These are phyloP conservation scores for Phytopythium litorale DNA, from an alignment of 352 stramenopile species.

Conservation along the genomic window DNA sequence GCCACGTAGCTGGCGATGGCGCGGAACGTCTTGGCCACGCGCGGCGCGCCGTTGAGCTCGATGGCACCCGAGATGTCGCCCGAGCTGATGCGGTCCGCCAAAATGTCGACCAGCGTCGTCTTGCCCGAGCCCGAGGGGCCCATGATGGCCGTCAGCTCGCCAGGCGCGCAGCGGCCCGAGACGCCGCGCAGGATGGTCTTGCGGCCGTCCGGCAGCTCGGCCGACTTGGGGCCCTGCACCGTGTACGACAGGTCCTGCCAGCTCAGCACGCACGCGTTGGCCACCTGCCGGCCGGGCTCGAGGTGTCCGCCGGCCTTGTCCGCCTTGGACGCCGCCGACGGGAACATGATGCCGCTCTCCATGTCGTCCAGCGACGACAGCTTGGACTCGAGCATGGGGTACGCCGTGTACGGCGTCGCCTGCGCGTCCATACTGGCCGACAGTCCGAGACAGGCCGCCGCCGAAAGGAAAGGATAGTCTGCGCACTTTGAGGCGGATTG, in stretches of 20 bases:
- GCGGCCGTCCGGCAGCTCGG: conserved; percentile 8
- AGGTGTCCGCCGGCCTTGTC: background rate
- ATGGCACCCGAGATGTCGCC: conserved; percentile 38
- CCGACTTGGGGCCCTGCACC: conserved; percentile 6
- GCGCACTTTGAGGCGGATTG: too few relatives aligned
- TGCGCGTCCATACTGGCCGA: too few relatives aligned
- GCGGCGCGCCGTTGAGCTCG: conserved; percentile 40
- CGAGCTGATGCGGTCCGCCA: conserved; percentile 55
- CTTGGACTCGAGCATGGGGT: conserved; percentile 13
- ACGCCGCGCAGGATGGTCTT: conserved; percentile 53
- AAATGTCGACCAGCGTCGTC: conserved; percentile 58
- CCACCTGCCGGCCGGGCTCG: conserved; percentile 3
- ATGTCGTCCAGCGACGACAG: conserved; percentile 10
- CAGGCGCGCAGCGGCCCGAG: conserved; percentile 40
- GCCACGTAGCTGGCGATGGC: conserved; percentile 58
- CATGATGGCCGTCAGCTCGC: conserved; percentile 65
- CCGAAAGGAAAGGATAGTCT: too few relatives aligned
- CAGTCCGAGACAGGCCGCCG: too few relatives aligned
- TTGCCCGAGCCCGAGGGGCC: conserved; percentile 57
- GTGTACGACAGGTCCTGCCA: conserved; percentile 42
- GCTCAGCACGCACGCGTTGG: conserved; percentile 33
- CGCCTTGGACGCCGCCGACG: background rate
- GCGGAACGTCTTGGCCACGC: conserved; percentile 33
- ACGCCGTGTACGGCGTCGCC: background rate
- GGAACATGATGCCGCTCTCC: conserved; percentile 10